Base-by-base conservation (phyloP, 2,329 filamentous ascomycete species). In the Thielaviopsis ethacetica region DNA sequence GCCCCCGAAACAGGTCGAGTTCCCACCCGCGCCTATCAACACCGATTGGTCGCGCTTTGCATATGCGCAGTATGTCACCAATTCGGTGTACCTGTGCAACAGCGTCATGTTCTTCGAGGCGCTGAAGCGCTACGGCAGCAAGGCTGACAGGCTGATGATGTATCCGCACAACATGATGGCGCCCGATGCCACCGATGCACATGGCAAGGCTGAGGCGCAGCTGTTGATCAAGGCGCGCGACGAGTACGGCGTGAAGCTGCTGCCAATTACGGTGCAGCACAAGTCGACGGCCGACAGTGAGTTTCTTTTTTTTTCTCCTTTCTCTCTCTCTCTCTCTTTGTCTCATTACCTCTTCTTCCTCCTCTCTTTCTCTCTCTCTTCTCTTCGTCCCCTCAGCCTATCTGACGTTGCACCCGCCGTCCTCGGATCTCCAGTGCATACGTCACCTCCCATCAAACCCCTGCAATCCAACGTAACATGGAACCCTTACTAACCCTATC, bases 61-160 rank as follows among this genome's bases (percentile, higher is more conserved):
- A 4, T 76, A 76, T 60, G 70, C 68, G 1, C 71, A 73, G 63
- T 76, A 75, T 66, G 73, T 71, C 58, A 76, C 73, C 3, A 68
- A 71, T 49, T 63, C 64, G 17, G 67, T 68, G 3, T 72, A 74
- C 63, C 67, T 76, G 7, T 76, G 74, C 62, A 75, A 74, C 63
- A 71, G 72, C 1, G 65, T 75, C 55, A 74, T 76, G 72, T 66
- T 76, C 13, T 76, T 75, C 61, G 73, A 73, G 63, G 70, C 67
- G 9, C 60, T 76, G 4, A 63, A 68, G 17, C 64, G 68, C 6
- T 62, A 74, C 0, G 66, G 66, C 1, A 73, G 70, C 63, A 72
- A 69, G 62, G 70, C 73, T 15, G 70, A 72, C 38, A 67, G 71
- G 17, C 66, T 75, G 44, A 68, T 76, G 63, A 67, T 76, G 66